phyloP scores from a whole-genome alignment of 2,329 filamentous ascomycete genomes.

The Colletotrichum liriopes region DNA sequence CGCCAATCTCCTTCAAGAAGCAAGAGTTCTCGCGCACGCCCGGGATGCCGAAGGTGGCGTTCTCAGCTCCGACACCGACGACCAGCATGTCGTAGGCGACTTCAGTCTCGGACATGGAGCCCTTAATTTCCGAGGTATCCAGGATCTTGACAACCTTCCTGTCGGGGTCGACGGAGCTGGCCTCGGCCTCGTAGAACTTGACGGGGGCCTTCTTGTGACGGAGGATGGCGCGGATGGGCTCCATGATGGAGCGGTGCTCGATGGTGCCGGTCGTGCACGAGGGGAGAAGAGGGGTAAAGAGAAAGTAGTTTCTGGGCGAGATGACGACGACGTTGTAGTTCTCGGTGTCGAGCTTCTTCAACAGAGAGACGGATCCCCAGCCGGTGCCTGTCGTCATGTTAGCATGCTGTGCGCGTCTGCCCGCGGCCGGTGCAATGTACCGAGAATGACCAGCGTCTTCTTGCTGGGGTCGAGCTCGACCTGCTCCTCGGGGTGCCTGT shows the following conservation, averaged over 20 bases:
- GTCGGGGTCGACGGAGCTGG: conserved; percentile 93
- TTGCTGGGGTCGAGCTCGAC: conserved; percentile 84
- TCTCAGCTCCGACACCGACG: conserved; percentile 96
- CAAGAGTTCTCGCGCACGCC: conserved; percentile 96
- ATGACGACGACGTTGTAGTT: conserved; percentile 99
- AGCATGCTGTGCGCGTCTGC: conserved; percentile 38
- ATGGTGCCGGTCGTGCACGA: conserved; percentile 98
- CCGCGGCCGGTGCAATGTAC: conserved; percentile 63
- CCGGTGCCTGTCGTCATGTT: conserved; percentile 80
- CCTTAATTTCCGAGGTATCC: conserved; percentile 95
- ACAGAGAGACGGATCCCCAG: conserved; percentile 94
- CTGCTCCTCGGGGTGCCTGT: conserved; percentile 87
- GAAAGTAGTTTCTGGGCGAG: conserved; percentile 99
- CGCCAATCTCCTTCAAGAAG: conserved; percentile 98
- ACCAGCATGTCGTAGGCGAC: conserved; percentile 99
- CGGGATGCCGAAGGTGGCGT: conserved; percentile 97
- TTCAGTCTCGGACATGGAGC: conserved; percentile 84
- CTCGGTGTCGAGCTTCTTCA: conserved; percentile 98
- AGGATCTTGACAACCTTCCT: conserved; percentile 90
- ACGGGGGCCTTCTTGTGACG: conserved; percentile 94
- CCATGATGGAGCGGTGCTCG: conserved; percentile 99
- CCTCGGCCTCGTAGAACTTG: conserved; percentile 98
- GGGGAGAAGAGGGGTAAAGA: conserved; percentile 96
- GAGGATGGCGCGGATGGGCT: conserved; percentile 95
- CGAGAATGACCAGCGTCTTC: conserved; percentile 97